Conservation (phyloP, 2,329 filamentous ascomycete genomes). For the Teratosphaeria destructans region DNA sequence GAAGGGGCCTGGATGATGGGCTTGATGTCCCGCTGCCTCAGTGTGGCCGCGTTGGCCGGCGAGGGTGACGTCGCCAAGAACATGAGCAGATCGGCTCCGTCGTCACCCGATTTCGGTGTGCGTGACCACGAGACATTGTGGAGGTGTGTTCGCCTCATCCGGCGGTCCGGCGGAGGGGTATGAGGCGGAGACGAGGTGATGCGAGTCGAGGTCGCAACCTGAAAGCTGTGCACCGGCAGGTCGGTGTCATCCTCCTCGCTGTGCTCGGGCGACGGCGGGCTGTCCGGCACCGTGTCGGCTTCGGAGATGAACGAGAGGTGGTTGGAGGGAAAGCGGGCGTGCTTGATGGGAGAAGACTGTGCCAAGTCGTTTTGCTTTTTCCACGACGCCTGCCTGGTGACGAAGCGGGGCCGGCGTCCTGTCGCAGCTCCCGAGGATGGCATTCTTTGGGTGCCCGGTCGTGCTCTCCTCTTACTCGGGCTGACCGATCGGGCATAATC, state of each 20-base stretch:
- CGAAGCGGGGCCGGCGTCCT: constrained; percentile 20
- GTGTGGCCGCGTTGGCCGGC: constrained; percentile 44
- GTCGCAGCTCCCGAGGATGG: constrained; percentile 21
- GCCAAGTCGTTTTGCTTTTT: constrained; percentile 66
- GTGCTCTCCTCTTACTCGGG: constrained; percentile 23
- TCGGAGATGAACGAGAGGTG: constrained; percentile 70
- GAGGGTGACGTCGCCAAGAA: constrained; percentile 89
- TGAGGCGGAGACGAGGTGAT: constrained; percentile 66
- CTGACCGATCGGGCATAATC: constrained; percentile 61
- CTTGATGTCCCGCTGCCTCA: constrained; percentile 26
- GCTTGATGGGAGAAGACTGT: constrained; percentile 76
- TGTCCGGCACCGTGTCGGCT: constrained; percentile 56
- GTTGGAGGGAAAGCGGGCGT: constrained; percentile 59
- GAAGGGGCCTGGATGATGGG: constrained; percentile 26
- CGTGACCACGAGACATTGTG: constrained; percentile 30
- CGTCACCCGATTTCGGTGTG: constrained; percentile 56
- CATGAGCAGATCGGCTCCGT: constrained; percentile 75
- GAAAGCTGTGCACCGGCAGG: constrained; percentile 66
- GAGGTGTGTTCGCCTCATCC: constrained; percentile 28
- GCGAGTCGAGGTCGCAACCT: constrained; percentile 37
- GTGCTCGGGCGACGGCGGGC: constrained; percentile 48
- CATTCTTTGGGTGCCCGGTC: constrained; percentile 12
- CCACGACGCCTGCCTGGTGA: constrained; percentile 51
- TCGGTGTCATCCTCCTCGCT: constrained; percentile 75
- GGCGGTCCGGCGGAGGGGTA: constrained; percentile 54